A percentile compares a stretch with the other conserved stretches of the same genome.
Evolutionary conservation across 139 green algal genomes (phyloP).

Genomic region (Nannochloris sp.): DNA sequence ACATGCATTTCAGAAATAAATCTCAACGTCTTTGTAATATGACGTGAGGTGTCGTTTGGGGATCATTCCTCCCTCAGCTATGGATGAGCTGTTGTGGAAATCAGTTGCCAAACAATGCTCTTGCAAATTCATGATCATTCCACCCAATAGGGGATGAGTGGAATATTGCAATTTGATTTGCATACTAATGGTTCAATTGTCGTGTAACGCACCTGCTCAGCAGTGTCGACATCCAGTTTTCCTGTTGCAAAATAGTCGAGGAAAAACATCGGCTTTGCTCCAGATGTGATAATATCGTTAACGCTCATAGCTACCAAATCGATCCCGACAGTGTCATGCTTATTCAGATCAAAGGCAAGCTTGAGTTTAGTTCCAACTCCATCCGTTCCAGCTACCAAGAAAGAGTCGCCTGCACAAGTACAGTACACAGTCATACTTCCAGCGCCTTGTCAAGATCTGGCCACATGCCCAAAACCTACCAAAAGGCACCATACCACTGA

Average conservation of each 20-base stretch:
- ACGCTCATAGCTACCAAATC: conserved; percentile 96
- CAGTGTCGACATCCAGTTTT: conserved; percentile 85
- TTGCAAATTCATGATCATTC: background rate
- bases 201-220: conserved; percentile 58
- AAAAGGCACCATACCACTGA: conserved; percentile 92
- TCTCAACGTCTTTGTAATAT: background rate
- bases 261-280: conserved; percentile 96
- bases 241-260: conserved; percentile 95
- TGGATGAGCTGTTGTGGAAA: conserved; percentile 14
- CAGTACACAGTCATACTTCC: background rate
- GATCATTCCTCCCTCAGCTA: conserved; percentile 32
- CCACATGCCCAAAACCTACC: conserved; percentile 31
- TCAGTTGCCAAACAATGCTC: conserved; percentile 12
- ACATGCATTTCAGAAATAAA: background rate
- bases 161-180: conserved; percentile 10
- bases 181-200: background rate
- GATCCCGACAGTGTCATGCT: conserved; percentile 95
- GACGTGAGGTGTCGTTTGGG: conserved; percentile 16
- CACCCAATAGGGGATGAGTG: conserved; percentile 3
- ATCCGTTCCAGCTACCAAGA: conserved; percentile 92
- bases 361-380: conserved; percentile 98
- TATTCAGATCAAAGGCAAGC: conserved; percentile 91
- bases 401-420: conserved; percentile 67
- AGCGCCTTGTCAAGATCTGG: background rate
- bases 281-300: conserved; percentile 93